phyloP scores from a whole-genome alignment of 2,329 filamentous ascomycete genomes.

The Mariannaea sp. region DNA sequence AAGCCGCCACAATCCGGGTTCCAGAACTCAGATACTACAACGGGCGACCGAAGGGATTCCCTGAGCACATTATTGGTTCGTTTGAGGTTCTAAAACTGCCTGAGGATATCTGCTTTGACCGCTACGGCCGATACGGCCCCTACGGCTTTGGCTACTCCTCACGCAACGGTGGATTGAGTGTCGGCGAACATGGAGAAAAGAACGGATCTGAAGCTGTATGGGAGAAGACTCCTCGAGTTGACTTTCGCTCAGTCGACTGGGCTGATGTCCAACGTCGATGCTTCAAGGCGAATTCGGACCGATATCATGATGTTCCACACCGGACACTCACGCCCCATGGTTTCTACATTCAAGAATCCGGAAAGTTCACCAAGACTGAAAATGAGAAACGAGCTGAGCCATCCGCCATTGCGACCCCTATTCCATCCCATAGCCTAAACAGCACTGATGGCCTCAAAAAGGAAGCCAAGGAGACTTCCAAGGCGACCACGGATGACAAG shows the following conservation, averaged over 20 bases:
- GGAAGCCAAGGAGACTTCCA: conserved; percentile 6
- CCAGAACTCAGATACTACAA: conserved; percentile 75
- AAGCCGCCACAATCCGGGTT: conserved; percentile 64
- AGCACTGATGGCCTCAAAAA: conserved; percentile 17
- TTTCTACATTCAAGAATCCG: conserved; percentile 54
- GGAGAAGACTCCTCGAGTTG: conserved; percentile 71
- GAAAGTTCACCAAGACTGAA: conserved; percentile 13
- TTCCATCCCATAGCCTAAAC: not conserved
- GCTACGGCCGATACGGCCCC: conserved; percentile 83
- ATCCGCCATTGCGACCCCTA: conserved; percentile 23
- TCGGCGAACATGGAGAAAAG: conserved; percentile 82
- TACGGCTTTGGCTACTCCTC: conserved; percentile 89
- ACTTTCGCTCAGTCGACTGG: conserved; percentile 81
- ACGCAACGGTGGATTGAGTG: conserved; percentile 78
- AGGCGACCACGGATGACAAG: too few species aligned
- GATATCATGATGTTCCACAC: conserved; percentile 62
- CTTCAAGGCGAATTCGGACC: conserved; percentile 68
- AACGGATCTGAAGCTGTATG: conserved; percentile 83
- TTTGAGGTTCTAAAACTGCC: conserved; percentile 79
- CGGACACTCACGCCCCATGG: conserved; percentile 51
- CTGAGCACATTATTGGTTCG: conserved; percentile 83
- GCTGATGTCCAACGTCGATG: conserved; percentile 77
- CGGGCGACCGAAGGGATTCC: conserved; percentile 83
- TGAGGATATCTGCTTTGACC: conserved; percentile 90
- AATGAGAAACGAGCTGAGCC: conserved; percentile 22